Percentiles rank a stretch among this genome's conserved stretches.
Evolutionary conservation across 495 filamentous ascomycete species (phyloP).

Genomic region (Penicillium coprophilum): DNA sequence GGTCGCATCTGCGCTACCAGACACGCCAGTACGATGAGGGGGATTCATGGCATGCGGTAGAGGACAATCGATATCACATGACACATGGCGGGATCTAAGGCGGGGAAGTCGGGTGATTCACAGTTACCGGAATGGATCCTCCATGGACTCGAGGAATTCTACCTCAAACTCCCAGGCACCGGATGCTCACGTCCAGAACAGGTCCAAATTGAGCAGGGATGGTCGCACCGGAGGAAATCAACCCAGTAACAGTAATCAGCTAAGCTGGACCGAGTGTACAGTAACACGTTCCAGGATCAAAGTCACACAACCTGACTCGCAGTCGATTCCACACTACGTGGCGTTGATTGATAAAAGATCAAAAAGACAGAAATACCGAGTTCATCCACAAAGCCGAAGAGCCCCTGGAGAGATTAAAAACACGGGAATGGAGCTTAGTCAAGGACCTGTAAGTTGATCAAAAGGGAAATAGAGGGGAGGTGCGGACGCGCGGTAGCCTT

Average conservation of each 20-base stretch:
- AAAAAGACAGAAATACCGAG: slow-evolving; percentile 20
- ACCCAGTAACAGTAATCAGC: background rate
- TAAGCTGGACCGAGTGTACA: background rate
- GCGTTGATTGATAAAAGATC: slow-evolving; percentile 17
- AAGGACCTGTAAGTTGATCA: too few species aligned
- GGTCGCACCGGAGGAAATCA: slow-evolving; percentile 13
- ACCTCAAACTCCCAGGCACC: slow-evolving; percentile 14
- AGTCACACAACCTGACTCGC: background rate
- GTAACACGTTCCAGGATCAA: background rate
- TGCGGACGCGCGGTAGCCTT: too few species aligned
- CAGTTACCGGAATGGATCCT: slow-evolving; percentile 23
- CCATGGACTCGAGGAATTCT: slow-evolving; percentile 12
- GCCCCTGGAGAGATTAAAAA: background rate
- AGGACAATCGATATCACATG: slow-evolving; percentile 22
- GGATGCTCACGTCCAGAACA: slow-evolving; percentile 12
- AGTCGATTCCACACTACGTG: slow-evolving; percentile 18
- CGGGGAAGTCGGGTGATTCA: slow-evolving; percentile 11
- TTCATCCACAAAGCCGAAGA: slow-evolving; percentile 11
- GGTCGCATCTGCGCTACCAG: slow-evolving; percentile 12
- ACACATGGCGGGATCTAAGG: slow-evolving; percentile 21
- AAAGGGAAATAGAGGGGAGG: too few species aligned
- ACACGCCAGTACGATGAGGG: slow-evolving; percentile 2
- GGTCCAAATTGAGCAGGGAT: slow-evolving; percentile 4
- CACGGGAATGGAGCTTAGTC: too few species aligned
- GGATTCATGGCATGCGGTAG: slow-evolving; percentile 25